Conservation (phyloP, 2,329 filamentous ascomycete species). For the Fusarium anthophilum region DNA sequence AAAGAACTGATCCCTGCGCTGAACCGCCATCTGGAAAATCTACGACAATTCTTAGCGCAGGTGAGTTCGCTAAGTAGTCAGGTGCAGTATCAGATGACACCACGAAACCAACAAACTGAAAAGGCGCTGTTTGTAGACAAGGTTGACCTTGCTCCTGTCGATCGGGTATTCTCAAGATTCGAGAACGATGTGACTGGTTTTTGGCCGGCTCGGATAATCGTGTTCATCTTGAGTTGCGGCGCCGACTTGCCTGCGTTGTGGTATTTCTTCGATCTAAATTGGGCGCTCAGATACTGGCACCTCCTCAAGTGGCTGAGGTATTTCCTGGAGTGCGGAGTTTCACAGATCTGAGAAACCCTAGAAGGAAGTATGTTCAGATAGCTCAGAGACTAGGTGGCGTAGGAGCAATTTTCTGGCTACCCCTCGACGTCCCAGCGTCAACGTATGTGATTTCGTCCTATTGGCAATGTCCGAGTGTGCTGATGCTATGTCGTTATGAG, state of each 20-base stretch:
- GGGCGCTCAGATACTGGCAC: conserved; percentile 14
- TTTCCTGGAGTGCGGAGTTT: conserved; percentile 22
- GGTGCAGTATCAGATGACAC: conserved; percentile 40
- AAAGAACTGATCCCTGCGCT: background rate
- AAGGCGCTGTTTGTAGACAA: conserved; percentile 38
- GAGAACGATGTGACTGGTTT: conserved; percentile 30
- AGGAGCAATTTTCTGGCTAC: conserved; percentile 44
- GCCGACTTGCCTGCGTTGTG: conserved; percentile 40
- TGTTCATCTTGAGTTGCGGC: conserved; percentile 38
- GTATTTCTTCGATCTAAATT: conserved; percentile 42
- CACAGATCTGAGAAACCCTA: conserved; percentile 41
- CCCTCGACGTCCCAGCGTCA: conserved; percentile 42
- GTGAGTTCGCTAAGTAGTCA: conserved; percentile 38
- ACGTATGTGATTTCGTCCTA: conserved; percentile 37
- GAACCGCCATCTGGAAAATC: conserved; percentile 35
- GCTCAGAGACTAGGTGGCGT: conserved; percentile 40
- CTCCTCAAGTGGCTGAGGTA: conserved; percentile 24
- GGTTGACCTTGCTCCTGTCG: conserved; percentile 19
- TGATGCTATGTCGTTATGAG: conserved; percentile 40
- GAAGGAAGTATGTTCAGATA: conserved; percentile 47
- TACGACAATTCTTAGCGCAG: conserved; percentile 37
- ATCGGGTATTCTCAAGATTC: conserved; percentile 21
- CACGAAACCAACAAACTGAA: conserved; percentile 40
- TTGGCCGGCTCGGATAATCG: conserved; percentile 22
- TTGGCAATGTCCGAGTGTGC: background rate